These are phyloP conservation scores for Carex arenaria DNA, from an alignment of 202 grass and related monocot species.

Conservation along the genomic window DNA sequence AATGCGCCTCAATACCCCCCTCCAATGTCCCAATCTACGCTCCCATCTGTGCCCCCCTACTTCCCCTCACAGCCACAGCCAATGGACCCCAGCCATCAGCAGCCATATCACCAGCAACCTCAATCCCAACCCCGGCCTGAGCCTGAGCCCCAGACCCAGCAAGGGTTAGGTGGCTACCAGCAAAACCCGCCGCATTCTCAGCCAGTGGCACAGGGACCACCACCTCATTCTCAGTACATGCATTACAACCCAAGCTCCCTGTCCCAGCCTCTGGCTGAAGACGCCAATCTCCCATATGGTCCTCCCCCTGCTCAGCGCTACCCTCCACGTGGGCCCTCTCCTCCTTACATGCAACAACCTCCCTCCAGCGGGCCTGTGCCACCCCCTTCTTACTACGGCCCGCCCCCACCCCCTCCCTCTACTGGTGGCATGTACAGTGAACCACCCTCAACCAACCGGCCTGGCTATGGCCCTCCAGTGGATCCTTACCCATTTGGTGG, in stretches of 20 bases:
- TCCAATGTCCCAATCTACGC: conserved; percentile 10
- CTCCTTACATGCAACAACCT: conserved; percentile 40
- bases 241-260: conserved; percentile 43
- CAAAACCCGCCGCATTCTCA: conserved; percentile 16
- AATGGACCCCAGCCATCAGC: conserved; percentile 3
- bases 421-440: conserved; percentile 34
- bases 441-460: conserved; percentile 29
- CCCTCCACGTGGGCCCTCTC: conserved; percentile 33
- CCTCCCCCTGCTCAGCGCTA: conserved; percentile 43
- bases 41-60: conserved; percentile 15
- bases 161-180: conserved; percentile 9
- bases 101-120: not conserved
- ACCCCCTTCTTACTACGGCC: conserved; percentile 50
- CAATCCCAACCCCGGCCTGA: conserved; percentile 34
- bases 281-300: conserved; percentile 41
- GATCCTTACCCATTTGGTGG: conserved; percentile 51
- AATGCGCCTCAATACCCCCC: conserved; percentile 15
- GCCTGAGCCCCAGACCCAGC: conserved; percentile 35
- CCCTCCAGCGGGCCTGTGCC: conserved; percentile 23
- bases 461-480: conserved; percentile 49
- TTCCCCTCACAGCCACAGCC: conserved; percentile 13
- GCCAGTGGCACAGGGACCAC: not conserved
- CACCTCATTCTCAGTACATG: conserved; percentile 20
- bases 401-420: conserved; percentile 28
- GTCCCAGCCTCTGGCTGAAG: conserved; percentile 37